A percentile compares a stretch with the other conserved stretches of the same genome.
Evolutionary conservation across 305 asterid genomes (phyloP).

Genomic region (Plantago coronopus): DNA sequence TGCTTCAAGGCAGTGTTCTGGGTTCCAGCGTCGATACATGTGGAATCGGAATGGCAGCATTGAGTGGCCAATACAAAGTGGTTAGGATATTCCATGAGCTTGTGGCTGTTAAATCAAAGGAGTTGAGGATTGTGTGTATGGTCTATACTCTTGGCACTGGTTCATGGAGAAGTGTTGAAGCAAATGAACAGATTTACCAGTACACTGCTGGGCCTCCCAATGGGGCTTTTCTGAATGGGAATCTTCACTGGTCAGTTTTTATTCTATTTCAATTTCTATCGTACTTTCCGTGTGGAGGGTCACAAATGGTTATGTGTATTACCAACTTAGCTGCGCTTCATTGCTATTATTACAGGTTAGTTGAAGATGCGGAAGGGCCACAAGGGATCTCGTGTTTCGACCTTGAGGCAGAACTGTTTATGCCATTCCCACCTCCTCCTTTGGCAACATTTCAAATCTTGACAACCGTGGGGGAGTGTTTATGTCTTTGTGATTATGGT

Average conservation of each 20-base stretch:
- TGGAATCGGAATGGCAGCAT: neutral
- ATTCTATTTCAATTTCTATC: no score
- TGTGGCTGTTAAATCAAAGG: neutral
- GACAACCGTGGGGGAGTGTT: constrained; percentile 22
- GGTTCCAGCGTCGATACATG: neutral
- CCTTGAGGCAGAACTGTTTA: constrained; percentile 27
- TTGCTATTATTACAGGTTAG: neutral
- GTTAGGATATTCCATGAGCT: neutral
- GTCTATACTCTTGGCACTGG: constrained; percentile 31
- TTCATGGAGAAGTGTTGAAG: constrained; percentile 32
- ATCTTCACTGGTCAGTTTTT: constrained; percentile 29
- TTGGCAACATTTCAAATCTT: neutral
- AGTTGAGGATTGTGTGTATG: neutral
- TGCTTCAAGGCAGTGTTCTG: neutral
- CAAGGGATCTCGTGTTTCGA: constrained; percentile 28
- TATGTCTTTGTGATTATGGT: constrained; percentile 29
- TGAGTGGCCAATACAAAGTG: neutral
- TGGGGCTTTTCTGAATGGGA: constrained; percentile 24
- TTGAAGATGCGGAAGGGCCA: constrained; percentile 1
- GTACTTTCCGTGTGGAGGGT: no score
- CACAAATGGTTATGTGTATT: no score
- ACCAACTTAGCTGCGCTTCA: no score
- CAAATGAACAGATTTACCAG: neutral
- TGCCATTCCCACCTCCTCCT: constrained; percentile 28
- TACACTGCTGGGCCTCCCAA: neutral